These are phyloP conservation scores for Neoscytalidium dimidiatum DNA, from an alignment of 2,329 filamentous ascomycete genomes.

Conservation along the genomic window DNA sequence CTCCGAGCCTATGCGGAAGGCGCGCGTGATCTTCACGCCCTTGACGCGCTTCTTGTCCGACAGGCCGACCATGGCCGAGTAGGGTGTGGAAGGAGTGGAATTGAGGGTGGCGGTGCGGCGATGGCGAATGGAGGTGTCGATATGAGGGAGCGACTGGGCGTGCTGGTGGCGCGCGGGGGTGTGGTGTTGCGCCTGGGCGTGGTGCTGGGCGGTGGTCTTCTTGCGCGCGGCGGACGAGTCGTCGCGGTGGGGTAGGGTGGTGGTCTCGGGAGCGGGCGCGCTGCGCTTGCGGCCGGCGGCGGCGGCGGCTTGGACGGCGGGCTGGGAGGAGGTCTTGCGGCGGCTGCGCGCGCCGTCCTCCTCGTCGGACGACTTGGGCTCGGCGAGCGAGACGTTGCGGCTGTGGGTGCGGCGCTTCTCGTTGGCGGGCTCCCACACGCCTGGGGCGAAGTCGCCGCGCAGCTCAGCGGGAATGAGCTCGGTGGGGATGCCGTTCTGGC, in stretches of 20 bases:
- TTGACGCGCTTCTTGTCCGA: slow-evolving; percentile 57
- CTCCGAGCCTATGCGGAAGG: slow-evolving; percentile 51
- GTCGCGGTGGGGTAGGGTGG: background rate
- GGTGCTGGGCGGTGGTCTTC: slow-evolving; percentile 9
- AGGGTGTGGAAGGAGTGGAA: slow-evolving; percentile 16
- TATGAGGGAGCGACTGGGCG: slow-evolving; percentile 10
- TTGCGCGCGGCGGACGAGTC: background rate
- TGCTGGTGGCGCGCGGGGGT: slow-evolving; percentile 4
- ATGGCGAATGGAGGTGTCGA: slow-evolving; percentile 8
- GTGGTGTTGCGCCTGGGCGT: background rate
- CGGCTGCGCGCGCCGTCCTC: slow-evolving; percentile 3
- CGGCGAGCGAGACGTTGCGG: slow-evolving; percentile 19
- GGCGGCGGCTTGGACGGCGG: background rate
- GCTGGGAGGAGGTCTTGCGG: slow-evolving; percentile 11
- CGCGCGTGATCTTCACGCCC: slow-evolving; percentile 44
- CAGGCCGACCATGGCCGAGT: slow-evolving; percentile 53
- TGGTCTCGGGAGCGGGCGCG: background rate
- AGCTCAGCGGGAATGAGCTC: slow-evolving; percentile 20
- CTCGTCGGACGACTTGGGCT: slow-evolving; percentile 18
- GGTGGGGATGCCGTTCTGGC: slow-evolving; percentile 11
- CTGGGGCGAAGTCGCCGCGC: slow-evolving; percentile 19
- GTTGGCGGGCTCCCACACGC: slow-evolving; percentile 19
- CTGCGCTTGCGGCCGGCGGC: background rate
- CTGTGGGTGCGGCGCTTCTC: slow-evolving; percentile 19
- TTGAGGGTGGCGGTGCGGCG: slow-evolving; percentile 10